These are phyloP conservation scores for Casuarina glauca DNA, from an alignment of 306 rosid genomes.

Conservation along the genomic window DNA sequence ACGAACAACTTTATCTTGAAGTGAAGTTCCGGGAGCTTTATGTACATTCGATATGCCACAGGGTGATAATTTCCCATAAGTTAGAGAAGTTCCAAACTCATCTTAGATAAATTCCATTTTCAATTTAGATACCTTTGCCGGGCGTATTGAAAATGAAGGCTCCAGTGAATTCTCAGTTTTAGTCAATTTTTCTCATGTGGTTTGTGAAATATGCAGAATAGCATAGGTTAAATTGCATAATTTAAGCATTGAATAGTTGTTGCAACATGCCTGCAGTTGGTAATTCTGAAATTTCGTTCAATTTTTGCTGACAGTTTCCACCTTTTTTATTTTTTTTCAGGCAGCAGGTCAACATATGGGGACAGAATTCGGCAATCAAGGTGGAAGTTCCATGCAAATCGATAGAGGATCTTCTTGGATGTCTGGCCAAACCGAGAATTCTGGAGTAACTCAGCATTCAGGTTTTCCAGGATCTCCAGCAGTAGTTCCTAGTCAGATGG, in stretches of 20 bases:
- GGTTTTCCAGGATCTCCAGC: slow-evolving; percentile 55
- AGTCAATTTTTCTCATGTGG: neutral
- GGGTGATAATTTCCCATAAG: neutral
- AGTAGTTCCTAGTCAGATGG: slow-evolving; percentile 53
- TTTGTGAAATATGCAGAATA: neutral
- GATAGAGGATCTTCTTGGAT: slow-evolving; percentile 81
- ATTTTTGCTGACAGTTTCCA: neutral
- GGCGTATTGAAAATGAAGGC: neutral
- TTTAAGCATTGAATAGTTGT: neutral
- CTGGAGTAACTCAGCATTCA: slow-evolving; percentile 49
- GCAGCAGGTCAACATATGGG: slow-evolving; percentile 63
- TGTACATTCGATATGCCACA: neutral
- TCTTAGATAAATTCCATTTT: neutral
- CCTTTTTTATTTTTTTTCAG: slow-evolving; percentile 35
- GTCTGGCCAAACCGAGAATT: slow-evolving; percentile 60
- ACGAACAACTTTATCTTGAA: neutral
- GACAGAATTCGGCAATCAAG: slow-evolving; percentile 68
- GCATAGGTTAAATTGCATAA: neutral
- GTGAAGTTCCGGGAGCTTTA: neutral
- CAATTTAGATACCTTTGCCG: neutral
- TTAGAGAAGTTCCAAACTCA: neutral
- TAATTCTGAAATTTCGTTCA: neutral
- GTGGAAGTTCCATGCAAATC: slow-evolving; percentile 63
- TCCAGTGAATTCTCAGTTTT: neutral
- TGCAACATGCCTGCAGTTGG: neutral